Evolutionary conservation across 352 stramenopile species (phyloP).

Genomic region (Pythium biforme): DNA sequence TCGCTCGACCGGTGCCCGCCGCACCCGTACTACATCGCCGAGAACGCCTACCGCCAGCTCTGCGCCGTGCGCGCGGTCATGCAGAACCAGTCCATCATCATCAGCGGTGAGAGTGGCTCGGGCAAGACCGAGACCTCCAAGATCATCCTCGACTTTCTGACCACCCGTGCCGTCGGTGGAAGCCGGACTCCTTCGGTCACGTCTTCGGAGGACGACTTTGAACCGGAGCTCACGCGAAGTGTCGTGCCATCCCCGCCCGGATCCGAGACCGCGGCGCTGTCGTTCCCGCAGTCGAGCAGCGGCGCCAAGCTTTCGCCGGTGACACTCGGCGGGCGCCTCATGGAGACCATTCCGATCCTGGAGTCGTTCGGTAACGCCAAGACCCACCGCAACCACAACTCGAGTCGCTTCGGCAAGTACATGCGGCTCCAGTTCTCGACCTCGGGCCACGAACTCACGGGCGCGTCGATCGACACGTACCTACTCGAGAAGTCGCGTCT

Average conservation of each 20-base stretch:
- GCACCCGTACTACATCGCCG: conserved; percentile 84
- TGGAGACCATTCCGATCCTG: conserved; percentile 91
- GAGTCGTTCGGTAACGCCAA: conserved; percentile 90
- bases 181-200: conserved; percentile 42
- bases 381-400: conserved; percentile 90
- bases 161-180: conserved; percentile 56
- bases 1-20: conserved; percentile 66
- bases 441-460: conserved; percentile 67
- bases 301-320: conserved; percentile 61
- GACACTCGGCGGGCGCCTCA: conserved; percentile 69
- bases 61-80: conserved; percentile 79
- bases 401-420: conserved; percentile 91
- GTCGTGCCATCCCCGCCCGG: conserved; percentile 30
- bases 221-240: conserved; percentile 59
- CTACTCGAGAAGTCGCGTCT: conserved; percentile 84
- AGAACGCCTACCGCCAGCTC: conserved; percentile 78
- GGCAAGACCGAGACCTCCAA: conserved; percentile 96
- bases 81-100: conserved; percentile 94
- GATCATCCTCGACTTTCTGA: conserved; percentile 88
- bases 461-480: conserved; percentile 81
- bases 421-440: conserved; percentile 82
- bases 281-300: conserved; percentile 58
- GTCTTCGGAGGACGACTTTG: conserved; percentile 52
- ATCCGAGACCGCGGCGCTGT: conserved; percentile 59
- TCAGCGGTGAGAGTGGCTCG: conserved; percentile 92